Base-by-base conservation (phyloP, 2,329 filamentous ascomycete species). In the Cladosporium sp. region DNA sequence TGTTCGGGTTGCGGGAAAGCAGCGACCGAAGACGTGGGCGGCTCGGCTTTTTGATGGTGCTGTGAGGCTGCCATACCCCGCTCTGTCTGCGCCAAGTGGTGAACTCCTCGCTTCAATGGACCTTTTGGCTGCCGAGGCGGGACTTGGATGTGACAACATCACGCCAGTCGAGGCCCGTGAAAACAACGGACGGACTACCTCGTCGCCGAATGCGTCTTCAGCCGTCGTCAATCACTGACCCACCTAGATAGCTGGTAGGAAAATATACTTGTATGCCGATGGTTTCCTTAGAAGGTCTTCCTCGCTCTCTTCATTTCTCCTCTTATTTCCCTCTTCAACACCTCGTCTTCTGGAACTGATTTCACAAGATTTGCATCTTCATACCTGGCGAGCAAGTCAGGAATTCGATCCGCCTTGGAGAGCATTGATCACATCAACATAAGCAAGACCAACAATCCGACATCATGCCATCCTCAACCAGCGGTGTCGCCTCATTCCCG, bases 401-500 rank as follows among this genome's bases (percentile, higher is more conserved):
- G n/a, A n/a, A n/a, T n/a, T n/a, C n/a, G n/a, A n/a, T n/a, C n/a
- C n/a, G n/a, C n/a, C n/a, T n/a, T n/a, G n/a, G n/a, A n/a, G n/a
- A n/a, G n/a, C n/a, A n/a, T n/a, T n/a, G n/a, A n/a, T n/a, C n/a
- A n/a, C n/a, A n/a, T 27, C 5, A 27, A 27, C 4, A 4, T n/a
- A 9, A 27, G 11, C 13, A 9, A 38, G 36, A 5, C 17, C 17
- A 19, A 18, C 11, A 12, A 0, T 32, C 2, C 30, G 30, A 17
- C 47, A 37, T 17, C 4, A 50, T 50, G 47, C 6, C 47, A 4
- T 50, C 47, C 20, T 43, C 34, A 58, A 62, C 55, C 53, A 57
- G 45, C 61, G 61, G 72, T 58, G 77, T 77, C 53, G 74, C 71
- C 57, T 65, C 76, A 7, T 90, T 90, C 60, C 87, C 87, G 41